phyloP scores from a whole-genome alignment of 306 rosid genomes.

The Malus sylvestris region DNA sequence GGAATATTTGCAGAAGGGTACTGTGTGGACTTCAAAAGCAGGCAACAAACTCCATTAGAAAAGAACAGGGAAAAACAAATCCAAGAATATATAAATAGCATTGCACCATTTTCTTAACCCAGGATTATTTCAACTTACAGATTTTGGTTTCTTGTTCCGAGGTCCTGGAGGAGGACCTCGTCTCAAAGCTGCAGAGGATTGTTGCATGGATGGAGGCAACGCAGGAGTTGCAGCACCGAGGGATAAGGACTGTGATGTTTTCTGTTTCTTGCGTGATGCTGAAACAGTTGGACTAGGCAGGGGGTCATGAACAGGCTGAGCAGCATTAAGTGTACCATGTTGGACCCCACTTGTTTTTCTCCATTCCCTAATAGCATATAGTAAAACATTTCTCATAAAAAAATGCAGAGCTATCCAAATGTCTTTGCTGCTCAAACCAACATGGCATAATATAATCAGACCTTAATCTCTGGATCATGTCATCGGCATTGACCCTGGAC shows the following conservation, averaged over 20 bases:
- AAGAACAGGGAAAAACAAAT: not conserved
- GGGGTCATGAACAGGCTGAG: constrained; percentile 73
- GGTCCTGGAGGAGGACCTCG: constrained; percentile 52
- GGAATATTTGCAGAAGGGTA: constrained; percentile 29
- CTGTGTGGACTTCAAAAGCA: constrained; percentile 36
- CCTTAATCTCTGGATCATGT: constrained; percentile 43
- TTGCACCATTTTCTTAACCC: not conserved
- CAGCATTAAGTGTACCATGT: constrained; percentile 46
- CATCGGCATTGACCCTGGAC: constrained; percentile 44
- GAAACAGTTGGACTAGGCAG: constrained; percentile 79
- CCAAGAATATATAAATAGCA: not conserved
- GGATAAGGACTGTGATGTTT: constrained; percentile 51
- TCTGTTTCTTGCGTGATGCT: constrained; percentile 82
- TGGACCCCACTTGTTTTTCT: constrained; percentile 69
- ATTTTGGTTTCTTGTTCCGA: constrained; percentile 54
- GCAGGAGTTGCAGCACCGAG: constrained; percentile 51
- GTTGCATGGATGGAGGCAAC: constrained; percentile 42
- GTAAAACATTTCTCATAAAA: constrained; percentile 4
- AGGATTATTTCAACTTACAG: constrained; percentile 32
- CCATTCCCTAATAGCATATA: constrained; percentile 68
- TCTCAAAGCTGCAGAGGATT: constrained; percentile 50
- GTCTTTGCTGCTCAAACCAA: not conserved
- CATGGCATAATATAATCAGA: constrained; percentile 16
- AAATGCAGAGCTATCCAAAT: not conserved
- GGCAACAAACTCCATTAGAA: constrained; percentile 10